A percentile compares a stretch with the other conserved stretches of the same genome.
These are phyloP conservation scores for Glycyrrhiza uralensis DNA, from an alignment of 306 rosid species.

Conservation along the genomic window DNA sequence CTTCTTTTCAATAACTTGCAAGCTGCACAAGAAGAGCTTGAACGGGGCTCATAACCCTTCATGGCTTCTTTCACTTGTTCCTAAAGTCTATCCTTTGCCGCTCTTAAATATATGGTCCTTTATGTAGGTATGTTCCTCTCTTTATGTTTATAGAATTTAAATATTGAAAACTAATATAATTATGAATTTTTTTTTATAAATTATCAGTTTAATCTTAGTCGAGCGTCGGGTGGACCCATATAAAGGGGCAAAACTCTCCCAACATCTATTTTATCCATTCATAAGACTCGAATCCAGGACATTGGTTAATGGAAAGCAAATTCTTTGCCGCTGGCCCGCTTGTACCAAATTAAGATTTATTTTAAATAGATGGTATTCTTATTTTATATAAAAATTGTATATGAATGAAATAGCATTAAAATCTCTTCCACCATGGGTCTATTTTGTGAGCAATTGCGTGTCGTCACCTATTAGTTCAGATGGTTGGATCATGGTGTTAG, in stretches of 20 bases:
- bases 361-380: background rate
- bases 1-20: slow-evolving; percentile 83
- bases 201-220: too few species aligned
- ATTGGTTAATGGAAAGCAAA: too few species aligned
- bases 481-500: slow-evolving; percentile 27
- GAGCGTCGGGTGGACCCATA: too few species aligned
- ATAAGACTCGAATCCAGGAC: too few species aligned
- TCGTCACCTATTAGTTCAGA: slow-evolving; percentile 27
- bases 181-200: too few species aligned
- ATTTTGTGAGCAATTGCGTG: background rate
- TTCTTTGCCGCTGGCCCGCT: too few species aligned
- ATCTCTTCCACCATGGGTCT: slow-evolving; percentile 2
- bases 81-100: slow-evolving; percentile 13
- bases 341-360: background rate
- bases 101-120: slow-evolving; percentile 36
- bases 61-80: slow-evolving; percentile 34
- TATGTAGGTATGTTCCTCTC: background rate
- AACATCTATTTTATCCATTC: too few species aligned
- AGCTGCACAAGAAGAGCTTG: slow-evolving; percentile 91
- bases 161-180: background rate
- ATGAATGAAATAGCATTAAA: background rate
- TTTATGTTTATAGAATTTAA: background rate
- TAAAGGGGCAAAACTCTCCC: too few species aligned
- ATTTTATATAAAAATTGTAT: background rate
- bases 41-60: slow-evolving; percentile 75